Evolutionary conservation across 352 stramenopile genomes (phyloP).

Genomic region (Phytopythium montanum): DNA sequence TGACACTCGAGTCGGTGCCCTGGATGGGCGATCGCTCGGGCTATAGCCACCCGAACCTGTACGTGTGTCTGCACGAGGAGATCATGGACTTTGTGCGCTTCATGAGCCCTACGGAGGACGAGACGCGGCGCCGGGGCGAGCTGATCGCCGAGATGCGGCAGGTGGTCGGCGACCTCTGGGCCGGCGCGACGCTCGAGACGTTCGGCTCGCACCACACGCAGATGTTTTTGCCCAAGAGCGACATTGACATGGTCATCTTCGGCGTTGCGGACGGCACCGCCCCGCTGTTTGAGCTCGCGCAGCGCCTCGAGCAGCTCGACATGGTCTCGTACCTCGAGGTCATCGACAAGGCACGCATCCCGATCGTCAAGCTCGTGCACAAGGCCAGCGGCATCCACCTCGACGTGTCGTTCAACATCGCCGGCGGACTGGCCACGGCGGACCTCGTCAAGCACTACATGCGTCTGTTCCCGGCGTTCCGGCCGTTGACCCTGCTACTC

Average conservation of each 20-base stretch:
- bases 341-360: conserved; percentile 93
- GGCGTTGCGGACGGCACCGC: conserved; percentile 53
- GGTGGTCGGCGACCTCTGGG: conserved; percentile 57
- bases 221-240: conserved; percentile 89
- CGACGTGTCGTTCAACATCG: conserved; percentile 93
- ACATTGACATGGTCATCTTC: conserved; percentile 94
- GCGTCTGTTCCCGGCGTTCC: conserved; percentile 87
- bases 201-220: conserved; percentile 93
- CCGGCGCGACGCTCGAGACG: conserved; percentile 68
- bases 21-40: conserved; percentile 66
- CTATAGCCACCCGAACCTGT: conserved; percentile 66
- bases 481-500: conserved; percentile 92
- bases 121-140: conserved; percentile 59
- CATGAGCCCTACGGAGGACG: conserved; percentile 81
- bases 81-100: conserved; percentile 94
- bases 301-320: conserved; percentile 53
- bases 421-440: conserved; percentile 74
- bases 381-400: conserved; percentile 85
- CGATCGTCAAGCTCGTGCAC: conserved; percentile 96
- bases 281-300: conserved; percentile 46
- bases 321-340: conserved; percentile 92
- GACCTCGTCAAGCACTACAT: conserved; percentile 91
- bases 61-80: conserved; percentile 93
- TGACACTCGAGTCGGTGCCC: conserved; percentile 48
- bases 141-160: conserved; percentile 76